Percentiles rank a stretch among this genome's conserved stretches.
Evolutionary conservation across 768 basidiomycete species (phyloP).

Genomic region (Phlebiopsis gigantea): DNA sequence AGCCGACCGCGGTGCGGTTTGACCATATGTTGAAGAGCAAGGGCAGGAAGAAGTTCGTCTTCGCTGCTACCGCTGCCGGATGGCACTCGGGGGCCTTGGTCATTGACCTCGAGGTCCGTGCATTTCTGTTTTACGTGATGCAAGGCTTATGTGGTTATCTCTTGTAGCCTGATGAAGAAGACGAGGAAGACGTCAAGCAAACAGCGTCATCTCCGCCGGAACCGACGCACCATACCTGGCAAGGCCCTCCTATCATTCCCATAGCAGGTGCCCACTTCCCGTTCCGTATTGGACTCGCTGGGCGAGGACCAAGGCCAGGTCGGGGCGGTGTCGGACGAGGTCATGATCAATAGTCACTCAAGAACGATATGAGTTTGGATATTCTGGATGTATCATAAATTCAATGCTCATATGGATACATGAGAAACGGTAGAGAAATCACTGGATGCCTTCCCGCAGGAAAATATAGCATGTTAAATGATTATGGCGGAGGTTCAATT

Average conservation of each 20-base stretch:
- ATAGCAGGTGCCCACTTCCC: conserved; percentile 17
- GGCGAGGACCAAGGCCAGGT: conserved; percentile 39
- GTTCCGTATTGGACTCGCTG: conserved; percentile 58
- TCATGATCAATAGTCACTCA: background rate
- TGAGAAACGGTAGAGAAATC: too few relatives aligned
- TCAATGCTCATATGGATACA: too few relatives aligned
- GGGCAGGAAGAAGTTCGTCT: conserved; percentile 61
- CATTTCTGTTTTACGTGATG: background rate
- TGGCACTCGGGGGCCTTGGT: conserved; percentile 93
- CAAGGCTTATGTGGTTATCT: background rate
- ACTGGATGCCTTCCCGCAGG: too few relatives aligned
- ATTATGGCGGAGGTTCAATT: background rate
- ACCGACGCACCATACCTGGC: conserved; percentile 12
- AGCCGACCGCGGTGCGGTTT: conserved; percentile 72
- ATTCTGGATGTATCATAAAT: too few relatives aligned
- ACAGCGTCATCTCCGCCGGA: conserved; percentile 24
- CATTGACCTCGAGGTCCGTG: conserved; percentile 75
- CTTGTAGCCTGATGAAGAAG: conserved; percentile 28
- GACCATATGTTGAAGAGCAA: conserved; percentile 44
- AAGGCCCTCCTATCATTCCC: conserved; percentile 9
- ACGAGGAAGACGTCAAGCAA: conserved; percentile 13
- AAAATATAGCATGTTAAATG: background rate
- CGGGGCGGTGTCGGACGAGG: background rate
- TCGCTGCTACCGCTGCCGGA: conserved; percentile 75
- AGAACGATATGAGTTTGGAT: background rate